Percentiles rank a stretch among this genome's conserved stretches.
Conservation (phyloP, 805 yeast genomes). For the Hanseniaspora mollemarum region DNA sequence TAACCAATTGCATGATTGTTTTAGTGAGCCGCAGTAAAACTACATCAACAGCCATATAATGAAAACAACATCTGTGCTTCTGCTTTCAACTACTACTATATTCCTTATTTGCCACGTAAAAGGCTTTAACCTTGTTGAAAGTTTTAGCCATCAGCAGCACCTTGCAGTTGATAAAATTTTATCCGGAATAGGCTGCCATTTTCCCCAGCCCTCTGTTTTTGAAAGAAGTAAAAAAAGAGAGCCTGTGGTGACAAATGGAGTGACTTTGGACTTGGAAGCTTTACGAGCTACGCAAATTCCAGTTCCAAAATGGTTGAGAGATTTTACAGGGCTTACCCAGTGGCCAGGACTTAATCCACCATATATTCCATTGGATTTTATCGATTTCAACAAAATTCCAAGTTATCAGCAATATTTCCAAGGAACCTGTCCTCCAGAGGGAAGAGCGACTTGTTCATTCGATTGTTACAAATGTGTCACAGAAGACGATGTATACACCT, state of each 20-base stretch:
- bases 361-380: constrained; percentile 66
- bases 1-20: too few species aligned
- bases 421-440: constrained; percentile 46
- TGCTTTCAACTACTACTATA: neutral
- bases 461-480: constrained; percentile 74
- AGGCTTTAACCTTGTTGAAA: neutral
- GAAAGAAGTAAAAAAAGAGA: neutral
- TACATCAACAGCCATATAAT: too few species aligned
- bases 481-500: constrained; percentile 64
- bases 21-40: too few species aligned
- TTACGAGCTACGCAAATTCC: constrained; percentile 30
- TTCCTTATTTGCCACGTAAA: neutral
- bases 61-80: too few species aligned
- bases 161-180: constrained; percentile 4
- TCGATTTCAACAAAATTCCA: constrained; percentile 47
- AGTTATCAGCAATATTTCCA: constrained; percentile 38
- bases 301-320: constrained; percentile 70
- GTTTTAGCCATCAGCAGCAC: neutral
- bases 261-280: constrained; percentile 6
- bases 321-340: constrained; percentile 54
- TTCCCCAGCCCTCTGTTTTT: neutral
- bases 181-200: neutral
- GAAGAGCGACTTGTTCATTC: constrained; percentile 57
- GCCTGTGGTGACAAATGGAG: neutral
- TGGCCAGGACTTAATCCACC: constrained; percentile 92